A percentile compares a stretch with the other conserved stretches of the same genome.
Evolutionary conservation across 2,329 filamentous ascomycete genomes (phyloP).

Genomic region (Trichoderma arundinaceum): DNA sequence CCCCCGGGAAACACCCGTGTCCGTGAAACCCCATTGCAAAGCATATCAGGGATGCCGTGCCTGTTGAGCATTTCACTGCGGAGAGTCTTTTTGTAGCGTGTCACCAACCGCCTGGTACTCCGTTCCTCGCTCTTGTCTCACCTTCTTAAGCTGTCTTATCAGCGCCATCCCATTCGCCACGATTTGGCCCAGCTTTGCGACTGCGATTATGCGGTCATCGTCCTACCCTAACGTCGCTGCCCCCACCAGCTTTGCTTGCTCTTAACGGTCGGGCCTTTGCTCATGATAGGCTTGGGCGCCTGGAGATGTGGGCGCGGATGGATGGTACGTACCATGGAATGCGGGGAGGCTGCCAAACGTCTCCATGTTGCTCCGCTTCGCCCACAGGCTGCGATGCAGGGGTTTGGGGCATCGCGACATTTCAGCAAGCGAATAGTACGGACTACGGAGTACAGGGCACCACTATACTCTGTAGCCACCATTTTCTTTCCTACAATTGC

Average conservation of each 20-base stretch:
- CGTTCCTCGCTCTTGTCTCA: background rate
- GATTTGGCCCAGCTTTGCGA: background rate
- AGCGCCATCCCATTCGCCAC: conserved; percentile 5
- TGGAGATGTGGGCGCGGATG: background rate
- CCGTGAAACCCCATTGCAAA: conserved; percentile 10
- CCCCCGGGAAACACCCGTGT: conserved; percentile 11
- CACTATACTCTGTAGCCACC: background rate
- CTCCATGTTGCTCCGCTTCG: conserved; percentile 24
- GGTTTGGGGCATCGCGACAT: background rate
- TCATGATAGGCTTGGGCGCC: background rate
- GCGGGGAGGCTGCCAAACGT: conserved; percentile 20
- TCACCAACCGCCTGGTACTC: no score
- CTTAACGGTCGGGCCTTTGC: background rate
- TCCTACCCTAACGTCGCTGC: background rate
- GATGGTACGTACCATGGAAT: conserved; percentile 28
- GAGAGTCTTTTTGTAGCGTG: no score
- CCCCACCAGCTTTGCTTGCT: conserved; percentile 5
- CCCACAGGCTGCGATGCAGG: background rate
- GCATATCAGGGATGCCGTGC: background rate
- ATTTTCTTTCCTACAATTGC: background rate
- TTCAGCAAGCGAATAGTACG: no score
- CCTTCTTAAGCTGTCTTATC: conserved; percentile 27
- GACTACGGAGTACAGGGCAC: no score
- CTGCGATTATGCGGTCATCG: conserved; percentile 17
- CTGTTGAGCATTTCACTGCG: no score